Evolutionary conservation across 805 yeast genomes (phyloP).

Genomic region (Monosporozyma aerobia): DNA sequence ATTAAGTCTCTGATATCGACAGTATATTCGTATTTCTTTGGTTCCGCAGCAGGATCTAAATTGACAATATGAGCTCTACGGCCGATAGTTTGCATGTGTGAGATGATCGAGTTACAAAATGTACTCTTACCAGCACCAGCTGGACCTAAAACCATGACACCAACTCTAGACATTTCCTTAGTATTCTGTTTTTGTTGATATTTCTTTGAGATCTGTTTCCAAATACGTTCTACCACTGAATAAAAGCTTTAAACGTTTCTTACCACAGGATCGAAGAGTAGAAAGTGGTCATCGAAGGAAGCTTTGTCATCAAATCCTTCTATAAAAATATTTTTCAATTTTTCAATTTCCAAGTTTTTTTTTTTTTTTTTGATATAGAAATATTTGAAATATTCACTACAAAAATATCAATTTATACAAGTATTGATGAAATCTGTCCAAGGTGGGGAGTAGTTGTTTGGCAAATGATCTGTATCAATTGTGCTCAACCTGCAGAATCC

Average conservation of each 20-base stretch:
- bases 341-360: background rate
- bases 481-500: constrained; percentile 55
- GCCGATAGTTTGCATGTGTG: constrained; percentile 84
- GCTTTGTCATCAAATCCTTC: background rate
- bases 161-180: constrained; percentile 76
- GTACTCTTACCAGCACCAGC: constrained; percentile 97
- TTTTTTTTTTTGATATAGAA: background rate
- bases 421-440: too few species aligned
- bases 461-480: constrained; percentile 81
- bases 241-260: background rate
- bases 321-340: background rate
- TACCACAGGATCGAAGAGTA: background rate
- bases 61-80: constrained; percentile 92
- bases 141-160: constrained; percentile 89
- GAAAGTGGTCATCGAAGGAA: background rate
- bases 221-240: too few species aligned
- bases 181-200: background rate
- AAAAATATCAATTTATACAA: background rate
- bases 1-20: constrained; percentile 87
- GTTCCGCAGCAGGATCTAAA: constrained; percentile 94
- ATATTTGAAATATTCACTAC: background rate
- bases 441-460: too few species aligned
- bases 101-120: constrained; percentile 77
- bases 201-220: background rate
- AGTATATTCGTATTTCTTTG: constrained; percentile 83